A percentile compares a stretch with the other conserved stretches of the same genome.
Evolutionary conservation across 192 early-diverging fungal species (phyloP).

Genomic region (Rhizoclosmatium sp.): DNA sequence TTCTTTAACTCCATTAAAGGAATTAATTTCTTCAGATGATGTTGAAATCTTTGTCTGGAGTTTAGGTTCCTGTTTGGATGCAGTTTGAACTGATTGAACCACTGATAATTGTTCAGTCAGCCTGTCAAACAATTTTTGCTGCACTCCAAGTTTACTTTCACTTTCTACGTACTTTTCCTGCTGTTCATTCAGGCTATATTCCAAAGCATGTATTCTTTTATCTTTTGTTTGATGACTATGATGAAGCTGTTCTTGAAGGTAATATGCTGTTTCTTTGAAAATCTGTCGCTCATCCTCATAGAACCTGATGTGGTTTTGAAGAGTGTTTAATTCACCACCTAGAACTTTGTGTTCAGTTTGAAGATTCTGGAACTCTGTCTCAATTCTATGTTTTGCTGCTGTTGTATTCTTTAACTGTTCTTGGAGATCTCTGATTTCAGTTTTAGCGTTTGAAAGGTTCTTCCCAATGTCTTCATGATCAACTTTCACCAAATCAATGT

Average conservation of each 20-base stretch:
- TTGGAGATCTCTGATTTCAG: neutral
- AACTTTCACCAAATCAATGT: neutral
- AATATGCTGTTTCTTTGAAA: neutral
- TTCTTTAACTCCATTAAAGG: neutral
- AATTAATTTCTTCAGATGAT: neutral
- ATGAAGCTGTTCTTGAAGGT: neutral
- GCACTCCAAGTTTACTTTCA: too few relatives aligned
- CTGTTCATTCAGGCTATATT: too few relatives aligned
- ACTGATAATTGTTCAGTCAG: neutral
- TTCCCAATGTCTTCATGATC: neutral
- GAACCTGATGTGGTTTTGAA: neutral
- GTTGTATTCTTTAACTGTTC: neutral
- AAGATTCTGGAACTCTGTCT: neutral
- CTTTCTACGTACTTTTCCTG: too few relatives aligned
- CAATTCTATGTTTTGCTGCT: neutral
- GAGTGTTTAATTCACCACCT: neutral
- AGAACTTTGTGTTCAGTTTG: neutral
- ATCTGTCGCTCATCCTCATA: neutral
- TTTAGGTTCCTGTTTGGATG: neutral
- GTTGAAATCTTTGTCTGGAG: neutral
- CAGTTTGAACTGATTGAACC: neutral
- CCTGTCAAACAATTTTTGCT: too few relatives aligned
- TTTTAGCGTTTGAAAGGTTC: neutral
- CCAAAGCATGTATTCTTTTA: too few relatives aligned
- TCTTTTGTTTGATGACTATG: neutral